Conservation (phyloP, 2,329 filamentous ascomycete species). For the Helicocarpus griseus region DNA sequence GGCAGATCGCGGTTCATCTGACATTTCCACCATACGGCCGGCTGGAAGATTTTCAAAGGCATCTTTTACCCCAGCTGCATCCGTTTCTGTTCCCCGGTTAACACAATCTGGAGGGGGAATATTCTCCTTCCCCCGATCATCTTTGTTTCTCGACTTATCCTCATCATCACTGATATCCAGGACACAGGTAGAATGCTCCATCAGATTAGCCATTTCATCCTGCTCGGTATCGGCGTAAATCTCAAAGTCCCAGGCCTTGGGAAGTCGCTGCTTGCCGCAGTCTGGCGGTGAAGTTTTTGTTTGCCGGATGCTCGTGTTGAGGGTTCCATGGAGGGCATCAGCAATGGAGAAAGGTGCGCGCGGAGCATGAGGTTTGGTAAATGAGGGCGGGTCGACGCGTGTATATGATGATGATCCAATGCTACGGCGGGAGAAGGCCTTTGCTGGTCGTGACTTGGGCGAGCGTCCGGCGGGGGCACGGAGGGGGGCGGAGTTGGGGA, state of each 20-base stretch:
- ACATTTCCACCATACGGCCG: slow-evolving; percentile 43
- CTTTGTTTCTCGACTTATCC: slow-evolving; percentile 43
- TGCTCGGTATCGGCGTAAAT: slow-evolving; percentile 89
- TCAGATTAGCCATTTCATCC: slow-evolving; percentile 82
- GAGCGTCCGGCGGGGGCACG: slow-evolving; percentile 71
- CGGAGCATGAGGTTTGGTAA: slow-evolving; percentile 36
- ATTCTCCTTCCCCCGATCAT: slow-evolving; percentile 81
- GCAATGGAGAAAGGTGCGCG: slow-evolving; percentile 71
- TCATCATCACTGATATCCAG: slow-evolving; percentile 89
- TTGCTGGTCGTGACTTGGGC: slow-evolving; percentile 57
- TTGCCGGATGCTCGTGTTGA: slow-evolving; percentile 35
- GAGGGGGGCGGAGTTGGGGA: slow-evolving; percentile 43
- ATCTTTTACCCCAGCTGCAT: slow-evolving; percentile 12
- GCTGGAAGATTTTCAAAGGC: slow-evolving; percentile 12
- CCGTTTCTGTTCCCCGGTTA: slow-evolving; percentile 9
- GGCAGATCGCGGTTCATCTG: slow-evolving; percentile 56
- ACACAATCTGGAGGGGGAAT: slow-evolving; percentile 70
- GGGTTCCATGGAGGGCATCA: slow-evolving; percentile 68
- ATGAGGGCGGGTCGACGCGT: slow-evolving; percentile 61
- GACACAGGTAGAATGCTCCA: slow-evolving; percentile 79
- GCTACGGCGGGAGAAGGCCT: slow-evolving; percentile 59
- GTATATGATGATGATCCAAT: slow-evolving; percentile 51
- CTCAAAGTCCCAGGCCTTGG: slow-evolving; percentile 71
- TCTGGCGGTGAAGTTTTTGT: neutral
- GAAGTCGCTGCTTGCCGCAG: slow-evolving; percentile 37